These are phyloP conservation scores for Houttuynia cordata DNA, from an alignment of 164 flowering plant species.

Conservation along the genomic window DNA sequence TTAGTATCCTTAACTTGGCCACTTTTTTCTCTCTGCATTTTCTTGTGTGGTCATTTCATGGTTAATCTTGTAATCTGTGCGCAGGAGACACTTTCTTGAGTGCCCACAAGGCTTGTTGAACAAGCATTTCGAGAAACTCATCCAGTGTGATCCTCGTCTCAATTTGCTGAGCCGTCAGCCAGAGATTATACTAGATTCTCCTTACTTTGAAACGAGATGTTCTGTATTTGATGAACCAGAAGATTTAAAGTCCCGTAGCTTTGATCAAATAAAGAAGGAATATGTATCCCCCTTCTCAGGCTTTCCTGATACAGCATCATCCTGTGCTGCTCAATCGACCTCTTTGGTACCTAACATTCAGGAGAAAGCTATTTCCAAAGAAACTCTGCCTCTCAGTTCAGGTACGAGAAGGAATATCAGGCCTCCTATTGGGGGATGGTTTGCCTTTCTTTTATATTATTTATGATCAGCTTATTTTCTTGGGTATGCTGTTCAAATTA, in stretches of 20 bases:
- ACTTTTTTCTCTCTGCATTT: no score
- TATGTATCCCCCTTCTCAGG: constrained; percentile 23
- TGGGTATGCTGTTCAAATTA: no score
- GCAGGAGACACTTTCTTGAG: constrained; percentile 71
- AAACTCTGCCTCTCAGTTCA: constrained; percentile 61
- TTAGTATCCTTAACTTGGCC: no score
- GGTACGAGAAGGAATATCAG: constrained; percentile 19
- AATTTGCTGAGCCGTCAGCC: constrained; percentile 29
- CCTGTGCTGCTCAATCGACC: constrained; percentile 23
- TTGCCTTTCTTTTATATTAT: background rate
- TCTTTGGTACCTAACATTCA: constrained; percentile 24
- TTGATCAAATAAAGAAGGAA: constrained; percentile 25
- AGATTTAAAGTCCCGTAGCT: constrained; percentile 23
- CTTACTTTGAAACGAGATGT: constrained; percentile 46
- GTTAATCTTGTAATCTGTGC: constrained; percentile 1
- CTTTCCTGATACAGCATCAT: constrained; percentile 35
- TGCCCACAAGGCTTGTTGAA: constrained; percentile 59
- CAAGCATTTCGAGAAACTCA: constrained; percentile 82
- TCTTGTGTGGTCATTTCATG: background rate
- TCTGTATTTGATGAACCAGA: constrained; percentile 42
- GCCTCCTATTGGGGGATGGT: background rate
- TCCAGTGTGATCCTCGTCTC: constrained; percentile 76
- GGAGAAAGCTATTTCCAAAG: constrained; percentile 29
- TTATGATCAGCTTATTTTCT: no score
- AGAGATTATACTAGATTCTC: constrained; percentile 51